phyloP scores from a whole-genome alignment of 257 asterid species.

The Pogostemon cablin region DNA sequence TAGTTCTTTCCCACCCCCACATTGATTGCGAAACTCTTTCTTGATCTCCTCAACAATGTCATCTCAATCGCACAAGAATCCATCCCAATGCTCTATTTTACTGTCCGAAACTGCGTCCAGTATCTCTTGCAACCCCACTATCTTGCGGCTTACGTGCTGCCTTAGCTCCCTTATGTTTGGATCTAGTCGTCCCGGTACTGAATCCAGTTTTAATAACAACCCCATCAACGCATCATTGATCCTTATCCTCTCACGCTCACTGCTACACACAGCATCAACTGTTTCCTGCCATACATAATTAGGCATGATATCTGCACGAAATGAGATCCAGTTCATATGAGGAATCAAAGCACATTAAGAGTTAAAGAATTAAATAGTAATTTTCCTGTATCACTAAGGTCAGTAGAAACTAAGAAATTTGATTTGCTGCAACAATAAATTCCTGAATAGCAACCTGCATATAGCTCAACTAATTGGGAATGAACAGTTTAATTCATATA shows the following conservation, averaged over 20 bases:
- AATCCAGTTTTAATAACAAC: constrained; percentile 68
- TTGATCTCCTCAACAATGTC: constrained; percentile 68
- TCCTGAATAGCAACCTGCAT: background rate
- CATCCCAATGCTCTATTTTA: constrained; percentile 72
- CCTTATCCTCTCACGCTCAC: constrained; percentile 69
- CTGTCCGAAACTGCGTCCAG: constrained; percentile 79
- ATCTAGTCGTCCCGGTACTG: constrained; percentile 82
- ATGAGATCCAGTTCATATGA: background rate
- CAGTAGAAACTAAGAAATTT: background rate
- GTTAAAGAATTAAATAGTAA: background rate
- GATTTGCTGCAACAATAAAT: background rate
- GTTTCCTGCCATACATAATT: constrained; percentile 66
- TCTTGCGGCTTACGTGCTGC: constrained; percentile 78
- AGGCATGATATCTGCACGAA: background rate
- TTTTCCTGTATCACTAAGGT: background rate
- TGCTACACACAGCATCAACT: constrained; percentile 83
- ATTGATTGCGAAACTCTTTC: constrained; percentile 61
- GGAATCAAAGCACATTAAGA: background rate
- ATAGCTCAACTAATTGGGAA: background rate
- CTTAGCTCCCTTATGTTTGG: constrained; percentile 84
- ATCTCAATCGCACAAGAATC: constrained; percentile 80
- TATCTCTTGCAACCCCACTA: constrained; percentile 94
- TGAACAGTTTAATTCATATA: background rate
- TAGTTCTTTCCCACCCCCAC: constrained; percentile 73
- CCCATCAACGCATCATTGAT: constrained; percentile 84